Evolutionary conservation across 2,329 filamentous ascomycete species (phyloP).

Genomic region (Colletotrichum filicis): DNA sequence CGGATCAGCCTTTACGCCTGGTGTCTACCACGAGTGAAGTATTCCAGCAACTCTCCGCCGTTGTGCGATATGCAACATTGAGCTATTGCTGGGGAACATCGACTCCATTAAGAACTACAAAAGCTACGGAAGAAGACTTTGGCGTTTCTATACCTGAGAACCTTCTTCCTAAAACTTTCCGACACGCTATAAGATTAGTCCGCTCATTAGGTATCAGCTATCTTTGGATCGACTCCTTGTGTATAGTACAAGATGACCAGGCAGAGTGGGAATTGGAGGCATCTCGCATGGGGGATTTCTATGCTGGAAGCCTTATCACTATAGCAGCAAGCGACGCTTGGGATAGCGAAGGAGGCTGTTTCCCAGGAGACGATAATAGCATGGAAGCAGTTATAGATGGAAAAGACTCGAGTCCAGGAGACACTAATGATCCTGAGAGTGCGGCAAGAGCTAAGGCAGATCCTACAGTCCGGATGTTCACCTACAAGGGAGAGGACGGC

Average conservation of each 20-base stretch:
- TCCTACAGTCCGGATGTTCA: neutral
- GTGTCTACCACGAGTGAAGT: neutral
- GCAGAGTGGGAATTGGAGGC: constrained; percentile 10
- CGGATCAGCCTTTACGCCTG: neutral
- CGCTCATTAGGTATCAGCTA: neutral
- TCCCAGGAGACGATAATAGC: neutral
- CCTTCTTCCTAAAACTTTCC: neutral
- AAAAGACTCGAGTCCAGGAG: neutral
- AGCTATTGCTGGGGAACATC: constrained; percentile 10
- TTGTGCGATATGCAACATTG: neutral
- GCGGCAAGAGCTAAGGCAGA: neutral
- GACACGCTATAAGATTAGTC: neutral
- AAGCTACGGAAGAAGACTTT: neutral
- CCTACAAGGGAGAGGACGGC: neutral
- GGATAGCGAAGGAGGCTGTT: neutral
- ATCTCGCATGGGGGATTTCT: neutral
- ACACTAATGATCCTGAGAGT: neutral
- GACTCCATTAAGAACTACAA: neutral
- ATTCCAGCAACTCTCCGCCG: neutral
- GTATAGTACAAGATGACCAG: constrained; percentile 13
- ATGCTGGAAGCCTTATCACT: neutral
- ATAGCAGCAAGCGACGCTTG: neutral
- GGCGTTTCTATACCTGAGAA: neutral
- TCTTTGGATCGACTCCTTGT: constrained; percentile 12
- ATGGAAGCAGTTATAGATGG: neutral